Conservation (phyloP, 768 basidiomycete species). For the Collybia sordida region DNA sequence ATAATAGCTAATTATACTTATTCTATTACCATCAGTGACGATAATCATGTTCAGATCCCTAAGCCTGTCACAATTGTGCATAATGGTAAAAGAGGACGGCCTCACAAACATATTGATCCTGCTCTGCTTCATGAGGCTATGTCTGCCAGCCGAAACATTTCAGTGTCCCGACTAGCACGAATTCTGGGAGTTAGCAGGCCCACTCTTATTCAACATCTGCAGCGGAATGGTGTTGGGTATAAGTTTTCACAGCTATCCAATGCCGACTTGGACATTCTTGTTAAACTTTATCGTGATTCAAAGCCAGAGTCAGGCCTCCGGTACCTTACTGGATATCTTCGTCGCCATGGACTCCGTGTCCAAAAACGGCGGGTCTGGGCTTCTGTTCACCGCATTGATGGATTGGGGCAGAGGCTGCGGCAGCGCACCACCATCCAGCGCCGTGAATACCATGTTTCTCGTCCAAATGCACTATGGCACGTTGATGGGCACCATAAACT, state of each 20-base stretch:
- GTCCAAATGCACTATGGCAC: conserved; percentile 31
- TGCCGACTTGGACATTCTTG: neutral
- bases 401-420: conserved; percentile 18
- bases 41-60: neutral
- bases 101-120: neutral
- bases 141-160: neutral
- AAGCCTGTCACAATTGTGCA: neutral
- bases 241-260: conserved; percentile 4
- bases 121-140: neutral
- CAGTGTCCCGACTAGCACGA: neutral
- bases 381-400: conserved; percentile 24
- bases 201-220: neutral
- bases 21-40: neutral
- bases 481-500: conserved; percentile 35
- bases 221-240: neutral
- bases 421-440: conserved; percentile 14
- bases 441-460: conserved; percentile 14
- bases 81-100: conserved; percentile 1
- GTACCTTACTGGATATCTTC: conserved; percentile 27
- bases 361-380: conserved; percentile 18
- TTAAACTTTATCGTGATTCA: conserved; percentile 16
- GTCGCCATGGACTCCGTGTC: conserved; percentile 21
- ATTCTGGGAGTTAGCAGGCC: neutral
- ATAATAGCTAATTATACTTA: too few species aligned
- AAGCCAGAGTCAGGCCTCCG: conserved; percentile 22